phyloP scores from a whole-genome alignment of 257 asterid genomes.

The Solanum paucissectum region DNA sequence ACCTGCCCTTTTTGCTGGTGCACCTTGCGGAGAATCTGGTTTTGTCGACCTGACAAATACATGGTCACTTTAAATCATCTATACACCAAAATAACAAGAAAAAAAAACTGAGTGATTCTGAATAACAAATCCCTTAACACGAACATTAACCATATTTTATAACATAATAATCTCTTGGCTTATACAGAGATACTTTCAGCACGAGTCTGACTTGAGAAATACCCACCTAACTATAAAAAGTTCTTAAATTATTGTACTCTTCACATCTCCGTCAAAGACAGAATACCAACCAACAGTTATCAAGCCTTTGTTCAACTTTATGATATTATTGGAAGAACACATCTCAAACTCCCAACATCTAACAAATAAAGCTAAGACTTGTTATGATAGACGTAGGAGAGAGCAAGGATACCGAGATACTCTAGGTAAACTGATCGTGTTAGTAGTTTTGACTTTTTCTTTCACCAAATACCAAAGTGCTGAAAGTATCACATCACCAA shows the following conservation, averaged over 20 bases:
- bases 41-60: conserved; percentile 19
- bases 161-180: neutral
- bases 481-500: neutral
- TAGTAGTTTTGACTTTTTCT: neutral
- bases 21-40: conserved; percentile 25
- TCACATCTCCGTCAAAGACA: neutral
- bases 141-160: neutral
- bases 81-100: neutral
- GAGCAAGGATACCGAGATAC: neutral
- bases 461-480: neutral
- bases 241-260: neutral
- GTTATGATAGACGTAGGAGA: neutral
- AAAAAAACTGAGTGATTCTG: neutral
- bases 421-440: neutral
- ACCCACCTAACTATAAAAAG: neutral
- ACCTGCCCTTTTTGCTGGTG: conserved; percentile 31
- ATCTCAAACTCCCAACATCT: neutral
- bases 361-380: neutral
- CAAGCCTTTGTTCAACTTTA: neutral
- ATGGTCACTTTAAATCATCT: neutral
- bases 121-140: neutral
- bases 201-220: neutral
- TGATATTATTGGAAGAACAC: neutral
- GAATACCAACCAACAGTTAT: neutral
- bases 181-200: neutral